These are phyloP conservation scores for Trametes cinnabarina DNA, from an alignment of 768 basidiomycete genomes.

Conservation along the genomic window DNA sequence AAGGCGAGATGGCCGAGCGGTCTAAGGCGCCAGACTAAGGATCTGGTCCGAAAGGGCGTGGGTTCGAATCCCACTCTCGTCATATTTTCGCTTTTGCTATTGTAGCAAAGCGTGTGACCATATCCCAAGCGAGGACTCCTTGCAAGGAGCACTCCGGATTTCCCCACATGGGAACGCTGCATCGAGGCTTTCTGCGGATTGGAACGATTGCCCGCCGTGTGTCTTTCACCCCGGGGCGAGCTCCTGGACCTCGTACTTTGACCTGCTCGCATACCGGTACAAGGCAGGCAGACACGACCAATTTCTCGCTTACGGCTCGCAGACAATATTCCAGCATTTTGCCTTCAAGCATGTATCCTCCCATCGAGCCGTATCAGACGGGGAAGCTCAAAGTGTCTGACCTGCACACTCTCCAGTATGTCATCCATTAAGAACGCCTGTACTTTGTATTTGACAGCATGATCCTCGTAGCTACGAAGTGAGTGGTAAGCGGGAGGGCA, in stretches of 20 bases:
- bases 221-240: background rate
- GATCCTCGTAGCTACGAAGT: conserved; percentile 66
- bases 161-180: background rate
- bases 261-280: no score
- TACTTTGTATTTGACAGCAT: background rate
- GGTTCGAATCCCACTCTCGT: conserved; percentile 52
- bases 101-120: no score
- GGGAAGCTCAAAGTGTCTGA: conserved; percentile 71
- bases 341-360: conserved; percentile 56
- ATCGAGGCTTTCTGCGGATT: background rate
- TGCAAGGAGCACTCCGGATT: background rate
- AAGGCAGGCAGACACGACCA: background rate
- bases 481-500: conserved; percentile 73
- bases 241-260: background rate
- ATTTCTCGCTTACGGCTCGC: background rate
- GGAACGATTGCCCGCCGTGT: background rate
- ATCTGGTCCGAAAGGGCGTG: conserved; percentile 50
- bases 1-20: conserved; percentile 77
- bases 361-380: conserved; percentile 60
- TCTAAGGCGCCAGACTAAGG: conserved; percentile 78
- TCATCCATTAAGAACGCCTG: conserved; percentile 7
- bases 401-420: conserved; percentile 74
- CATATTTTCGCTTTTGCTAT: no score
- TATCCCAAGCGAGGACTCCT: no score
- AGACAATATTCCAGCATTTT: background rate